A percentile compares a stretch with the other conserved stretches of the same genome.
phyloP scores from a whole-genome alignment of 495 filamentous ascomycete species.

The Penicillium bialowiezense region DNA sequence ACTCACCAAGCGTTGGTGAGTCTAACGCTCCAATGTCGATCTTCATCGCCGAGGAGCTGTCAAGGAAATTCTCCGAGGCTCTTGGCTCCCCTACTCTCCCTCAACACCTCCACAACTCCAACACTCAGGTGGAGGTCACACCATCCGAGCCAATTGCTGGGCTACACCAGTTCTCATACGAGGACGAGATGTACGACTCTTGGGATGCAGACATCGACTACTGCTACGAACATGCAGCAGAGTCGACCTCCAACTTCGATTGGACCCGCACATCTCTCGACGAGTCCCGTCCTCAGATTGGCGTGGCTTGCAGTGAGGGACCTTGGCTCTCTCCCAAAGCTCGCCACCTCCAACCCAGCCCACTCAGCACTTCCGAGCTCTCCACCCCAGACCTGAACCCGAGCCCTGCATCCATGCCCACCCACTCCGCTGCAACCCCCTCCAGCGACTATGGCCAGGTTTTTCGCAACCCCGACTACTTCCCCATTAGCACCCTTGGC shows the following conservation, averaged over 20 bases:
- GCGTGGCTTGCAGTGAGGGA: conserved; percentile 16
- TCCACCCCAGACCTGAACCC: conserved; percentile 40
- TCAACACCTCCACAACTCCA: conserved; percentile 16
- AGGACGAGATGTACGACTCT: conserved; percentile 50
- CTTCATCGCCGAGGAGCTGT: conserved; percentile 31
- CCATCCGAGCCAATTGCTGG: conserved; percentile 10
- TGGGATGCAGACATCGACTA: conserved; percentile 98
- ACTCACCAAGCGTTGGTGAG: conserved; percentile 7
- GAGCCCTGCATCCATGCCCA: conserved; percentile 34
- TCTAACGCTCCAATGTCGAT: conserved; percentile 31
- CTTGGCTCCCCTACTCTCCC: conserved; percentile 42
- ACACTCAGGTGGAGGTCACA: conserved; percentile 11
- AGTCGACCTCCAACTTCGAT: conserved; percentile 87
- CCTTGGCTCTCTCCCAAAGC: conserved; percentile 11
- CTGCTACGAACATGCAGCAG: conserved; percentile 86
- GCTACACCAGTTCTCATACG: conserved; percentile 22
- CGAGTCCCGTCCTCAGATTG: conserved; percentile 20
- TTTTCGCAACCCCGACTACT: conserved; percentile 30
- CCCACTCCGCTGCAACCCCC: conserved; percentile 36
- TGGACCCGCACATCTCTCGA: conserved; percentile 61
- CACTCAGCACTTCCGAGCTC: conserved; percentile 29
- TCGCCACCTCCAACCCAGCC: conserved; percentile 23
- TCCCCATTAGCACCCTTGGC: conserved; percentile 33
- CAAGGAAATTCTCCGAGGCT: conserved; percentile 37
- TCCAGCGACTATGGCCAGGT: conserved; percentile 32